Conservation (phyloP, 108 stramenopile genomes). For the Nannochloropsis granulata region DNA sequence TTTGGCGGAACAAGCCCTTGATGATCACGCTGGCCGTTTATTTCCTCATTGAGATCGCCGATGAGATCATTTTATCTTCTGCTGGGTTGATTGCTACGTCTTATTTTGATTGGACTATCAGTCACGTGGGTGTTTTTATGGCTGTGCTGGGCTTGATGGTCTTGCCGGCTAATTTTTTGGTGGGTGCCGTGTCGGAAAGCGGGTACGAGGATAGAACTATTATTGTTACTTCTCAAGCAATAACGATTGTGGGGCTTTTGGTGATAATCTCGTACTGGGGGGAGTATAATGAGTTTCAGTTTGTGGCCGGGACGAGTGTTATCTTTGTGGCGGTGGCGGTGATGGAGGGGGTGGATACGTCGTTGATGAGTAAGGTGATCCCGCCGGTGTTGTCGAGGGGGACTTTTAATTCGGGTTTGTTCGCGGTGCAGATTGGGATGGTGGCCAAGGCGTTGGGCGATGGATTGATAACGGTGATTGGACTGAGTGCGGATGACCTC, state of each 20-base stretch:
- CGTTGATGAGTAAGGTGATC: neutral
- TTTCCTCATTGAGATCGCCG: constrained; percentile 50
- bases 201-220: constrained; percentile 47
- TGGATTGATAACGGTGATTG: neutral
- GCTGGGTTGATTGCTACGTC: constrained; percentile 35
- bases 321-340: neutral
- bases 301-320: neutral
- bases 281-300: neutral
- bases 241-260: constrained; percentile 40
- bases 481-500: neutral
- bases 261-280: constrained; percentile 31
- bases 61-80: constrained; percentile 44
- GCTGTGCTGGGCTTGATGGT: constrained; percentile 45
- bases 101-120: constrained; percentile 46
- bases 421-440: neutral
- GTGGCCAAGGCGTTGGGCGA: neutral
- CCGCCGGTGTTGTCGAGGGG: neutral
- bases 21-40: constrained; percentile 44
- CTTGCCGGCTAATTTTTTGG: constrained; percentile 48
- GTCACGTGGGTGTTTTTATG: constrained; percentile 35
- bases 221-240: constrained; percentile 28
- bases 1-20: constrained; percentile 44
- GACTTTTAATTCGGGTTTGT: neutral
- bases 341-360: neutral
- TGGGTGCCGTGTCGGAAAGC: constrained; percentile 33